These are phyloP conservation scores for Torrubiella hemipterigena DNA, from an alignment of 2,329 filamentous ascomycete species.

Conservation along the genomic window DNA sequence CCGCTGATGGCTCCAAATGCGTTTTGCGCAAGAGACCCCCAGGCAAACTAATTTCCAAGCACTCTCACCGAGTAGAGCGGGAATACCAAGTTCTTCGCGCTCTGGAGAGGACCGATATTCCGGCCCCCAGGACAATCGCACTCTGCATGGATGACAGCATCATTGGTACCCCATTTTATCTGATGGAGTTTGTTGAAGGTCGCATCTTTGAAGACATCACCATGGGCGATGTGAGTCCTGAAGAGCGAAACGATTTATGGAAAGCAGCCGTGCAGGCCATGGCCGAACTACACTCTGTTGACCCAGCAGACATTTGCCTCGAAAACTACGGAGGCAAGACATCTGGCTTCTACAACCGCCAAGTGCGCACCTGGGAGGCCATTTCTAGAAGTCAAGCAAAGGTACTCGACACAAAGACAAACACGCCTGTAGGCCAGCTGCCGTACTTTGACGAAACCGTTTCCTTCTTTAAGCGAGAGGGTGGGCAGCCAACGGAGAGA, in stretches of 20 bases:
- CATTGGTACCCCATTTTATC: slow-evolving; percentile 81
- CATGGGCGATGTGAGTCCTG: slow-evolving; percentile 55
- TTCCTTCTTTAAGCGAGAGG: slow-evolving; percentile 54
- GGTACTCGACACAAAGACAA: slow-evolving; percentile 59
- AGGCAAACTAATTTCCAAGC: slow-evolving; percentile 71
- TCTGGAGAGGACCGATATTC: slow-evolving; percentile 59
- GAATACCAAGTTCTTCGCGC: slow-evolving; percentile 78
- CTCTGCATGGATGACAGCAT: slow-evolving; percentile 67
- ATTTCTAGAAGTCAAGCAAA: slow-evolving; percentile 64
- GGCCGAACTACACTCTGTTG: slow-evolving; percentile 67
- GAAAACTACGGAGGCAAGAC: slow-evolving; percentile 56
- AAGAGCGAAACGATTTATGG: slow-evolving; percentile 66
- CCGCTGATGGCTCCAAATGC: slow-evolving; percentile 8
- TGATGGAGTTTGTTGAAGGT: slow-evolving; percentile 83
- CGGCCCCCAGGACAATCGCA: slow-evolving; percentile 64
- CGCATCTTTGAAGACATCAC: slow-evolving; percentile 74
- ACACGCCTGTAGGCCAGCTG: slow-evolving; percentile 59
- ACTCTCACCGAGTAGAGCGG: slow-evolving; percentile 81
- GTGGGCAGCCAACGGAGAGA: slow-evolving; percentile 56
- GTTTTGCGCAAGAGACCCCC: slow-evolving; percentile 90
- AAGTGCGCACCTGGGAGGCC: slow-evolving; percentile 63
- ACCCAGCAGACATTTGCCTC: slow-evolving; percentile 51
- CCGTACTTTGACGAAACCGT: slow-evolving; percentile 72
- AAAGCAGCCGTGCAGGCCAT: slow-evolving; percentile 64
- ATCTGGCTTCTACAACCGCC: slow-evolving; percentile 68